These are phyloP conservation scores for Penicillium expansum DNA, from an alignment of 2,329 filamentous ascomycete genomes.

Conservation along the genomic window DNA sequence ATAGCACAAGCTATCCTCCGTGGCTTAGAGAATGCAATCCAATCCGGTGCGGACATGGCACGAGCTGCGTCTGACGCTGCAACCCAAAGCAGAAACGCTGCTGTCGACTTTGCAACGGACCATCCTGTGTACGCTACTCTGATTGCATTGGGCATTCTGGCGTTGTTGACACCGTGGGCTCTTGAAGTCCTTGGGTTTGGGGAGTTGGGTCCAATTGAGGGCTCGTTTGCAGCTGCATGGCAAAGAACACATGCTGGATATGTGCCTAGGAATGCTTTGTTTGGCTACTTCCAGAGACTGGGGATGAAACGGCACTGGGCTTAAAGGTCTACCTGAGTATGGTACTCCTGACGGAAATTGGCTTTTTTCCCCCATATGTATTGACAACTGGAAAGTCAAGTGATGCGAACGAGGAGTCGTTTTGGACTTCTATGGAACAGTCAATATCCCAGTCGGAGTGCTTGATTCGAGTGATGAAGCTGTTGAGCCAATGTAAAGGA, in stretches of 20 bases:
- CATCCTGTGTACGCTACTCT: not conserved
- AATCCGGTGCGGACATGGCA: not conserved
- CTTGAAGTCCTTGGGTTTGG: constrained; percentile 29
- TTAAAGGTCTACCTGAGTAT: not conserved
- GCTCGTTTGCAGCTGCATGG: constrained; percentile 43
- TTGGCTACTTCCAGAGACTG: constrained; percentile 44
- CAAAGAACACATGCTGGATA: constrained; percentile 31
- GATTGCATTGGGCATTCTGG: constrained; percentile 14
- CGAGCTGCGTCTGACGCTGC: not conserved
- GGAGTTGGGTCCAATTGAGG: constrained; percentile 25
- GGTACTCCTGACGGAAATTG: not conserved
- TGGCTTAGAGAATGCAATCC: not conserved
- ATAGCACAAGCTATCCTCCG: not conserved
- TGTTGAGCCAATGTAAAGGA: not conserved
- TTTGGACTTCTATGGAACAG: not conserved
- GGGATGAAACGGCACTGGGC: constrained; percentile 36
- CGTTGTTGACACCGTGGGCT: constrained; percentile 27
- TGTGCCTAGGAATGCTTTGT: constrained; percentile 36
- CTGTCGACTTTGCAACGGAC: not conserved
- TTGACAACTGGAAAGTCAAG: not conserved
- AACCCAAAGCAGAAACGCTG: not conserved
- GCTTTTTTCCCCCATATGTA: not conserved
- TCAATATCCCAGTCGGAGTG: not conserved
- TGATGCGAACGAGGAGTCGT: not conserved
- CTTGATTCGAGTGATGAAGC: not conserved